Conservation (phyloP, 192 early-diverging fungal genomes). For the Mycoemilia scoparia region DNA sequence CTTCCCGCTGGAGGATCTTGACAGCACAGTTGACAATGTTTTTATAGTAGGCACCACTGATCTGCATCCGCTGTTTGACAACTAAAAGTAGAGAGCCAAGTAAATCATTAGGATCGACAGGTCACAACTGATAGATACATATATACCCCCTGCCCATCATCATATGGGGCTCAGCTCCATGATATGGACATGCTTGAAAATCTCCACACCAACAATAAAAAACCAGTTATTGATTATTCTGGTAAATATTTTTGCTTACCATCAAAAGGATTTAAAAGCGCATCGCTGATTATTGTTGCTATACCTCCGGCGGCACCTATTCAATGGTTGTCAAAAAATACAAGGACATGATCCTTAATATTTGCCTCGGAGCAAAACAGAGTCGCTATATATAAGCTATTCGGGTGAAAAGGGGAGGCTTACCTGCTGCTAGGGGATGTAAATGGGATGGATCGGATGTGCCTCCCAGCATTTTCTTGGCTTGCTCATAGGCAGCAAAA, state of each 20-base stretch:
- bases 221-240: too few relatives aligned
- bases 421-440: constrained; percentile 41
- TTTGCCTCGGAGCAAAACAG: too few relatives aligned
- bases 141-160: too few relatives aligned
- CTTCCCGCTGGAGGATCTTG: constrained; percentile 53
- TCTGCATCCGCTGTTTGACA: constrained; percentile 91
- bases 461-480: constrained; percentile 56
- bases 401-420: too few relatives aligned
- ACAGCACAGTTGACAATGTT: constrained; percentile 50
- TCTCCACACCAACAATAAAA: neutral
- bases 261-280: constrained; percentile 94
- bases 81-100: too few relatives aligned
- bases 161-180: too few relatives aligned
- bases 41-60: constrained; percentile 52
- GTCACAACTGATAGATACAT: neutral
- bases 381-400: too few relatives aligned
- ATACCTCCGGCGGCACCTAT: constrained; percentile 69
- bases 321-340: too few relatives aligned
- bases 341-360: too few relatives aligned
- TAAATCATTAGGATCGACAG: constrained; percentile 11
- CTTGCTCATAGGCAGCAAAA: constrained; percentile 87
- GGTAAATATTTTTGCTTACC: too few relatives aligned
- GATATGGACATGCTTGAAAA: too few relatives aligned
- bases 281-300: constrained; percentile 75
- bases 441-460: constrained; percentile 21